These are phyloP conservation scores for Castanea mollissima DNA, from an alignment of 306 rosid species.

Conservation along the genomic window DNA sequence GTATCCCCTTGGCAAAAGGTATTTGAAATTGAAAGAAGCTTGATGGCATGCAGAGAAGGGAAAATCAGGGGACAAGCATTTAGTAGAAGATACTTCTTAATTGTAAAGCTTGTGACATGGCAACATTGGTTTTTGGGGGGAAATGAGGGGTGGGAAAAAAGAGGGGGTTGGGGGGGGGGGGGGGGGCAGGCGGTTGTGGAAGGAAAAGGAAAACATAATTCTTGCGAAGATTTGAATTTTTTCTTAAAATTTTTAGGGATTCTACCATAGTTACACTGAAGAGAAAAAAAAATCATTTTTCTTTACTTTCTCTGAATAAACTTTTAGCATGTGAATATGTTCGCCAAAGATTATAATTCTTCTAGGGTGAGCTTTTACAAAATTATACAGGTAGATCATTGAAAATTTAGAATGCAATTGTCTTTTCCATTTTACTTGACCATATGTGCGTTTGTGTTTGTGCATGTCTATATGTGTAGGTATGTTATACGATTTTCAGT, in stretches of 20 bases:
- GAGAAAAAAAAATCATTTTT: neutral
- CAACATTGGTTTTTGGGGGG: neutral
- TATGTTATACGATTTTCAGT: no score
- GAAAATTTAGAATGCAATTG: no score
- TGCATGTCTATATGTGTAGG: no score
- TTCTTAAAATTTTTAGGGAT: neutral
- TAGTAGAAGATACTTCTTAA: neutral
- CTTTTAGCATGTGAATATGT: neutral
- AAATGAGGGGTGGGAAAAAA: no score
- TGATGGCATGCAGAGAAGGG: neutral
- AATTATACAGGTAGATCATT: no score
- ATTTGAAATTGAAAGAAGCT: conserved; percentile 6
- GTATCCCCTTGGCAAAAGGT: neutral
- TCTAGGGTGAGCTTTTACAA: neutral
- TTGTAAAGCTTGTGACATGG: neutral
- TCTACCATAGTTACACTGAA: neutral
- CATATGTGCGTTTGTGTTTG: no score
- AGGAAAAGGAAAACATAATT: neutral
- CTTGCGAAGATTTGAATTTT: neutral
- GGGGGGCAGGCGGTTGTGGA: neutral
- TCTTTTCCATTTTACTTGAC: no score
- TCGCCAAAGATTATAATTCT: neutral
- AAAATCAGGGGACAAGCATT: neutral
- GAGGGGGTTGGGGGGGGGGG: fast-evolving
- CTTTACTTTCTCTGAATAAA: neutral